Conservation (phyloP, 768 basidiomycete species). For the Leccinellum albellum region DNA sequence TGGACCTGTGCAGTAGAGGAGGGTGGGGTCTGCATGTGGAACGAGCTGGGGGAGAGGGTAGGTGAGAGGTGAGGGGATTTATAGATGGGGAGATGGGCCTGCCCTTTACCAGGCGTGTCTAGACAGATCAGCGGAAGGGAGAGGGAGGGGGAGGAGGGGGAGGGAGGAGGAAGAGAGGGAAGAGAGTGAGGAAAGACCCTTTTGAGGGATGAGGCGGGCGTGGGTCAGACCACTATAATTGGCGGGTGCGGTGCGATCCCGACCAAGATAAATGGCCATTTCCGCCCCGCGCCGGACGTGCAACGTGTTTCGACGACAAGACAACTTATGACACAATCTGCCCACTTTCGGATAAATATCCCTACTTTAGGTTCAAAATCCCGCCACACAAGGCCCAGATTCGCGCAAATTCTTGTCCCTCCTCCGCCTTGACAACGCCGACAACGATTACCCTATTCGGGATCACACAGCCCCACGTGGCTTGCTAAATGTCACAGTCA, state of each 20-base stretch:
- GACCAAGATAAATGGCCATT: slow-evolving; percentile 50
- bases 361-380: slow-evolving; percentile 9
- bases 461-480: slow-evolving; percentile 16
- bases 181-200: slow-evolving; percentile 21
- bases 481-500: neutral
- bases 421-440: slow-evolving; percentile 24
- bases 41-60: neutral
- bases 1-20: slow-evolving; percentile 57
- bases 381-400: slow-evolving; percentile 7
- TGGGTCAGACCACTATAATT: slow-evolving; percentile 44
- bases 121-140: slow-evolving; percentile 21
- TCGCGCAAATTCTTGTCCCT: slow-evolving; percentile 22
- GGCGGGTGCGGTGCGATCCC: slow-evolving; percentile 53
- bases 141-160: slow-evolving; percentile 25
- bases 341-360: slow-evolving; percentile 20
- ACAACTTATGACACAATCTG: slow-evolving; percentile 22
- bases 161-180: slow-evolving; percentile 23
- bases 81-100: slow-evolving; percentile 18
- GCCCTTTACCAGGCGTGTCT: slow-evolving; percentile 33
- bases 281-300: slow-evolving; percentile 60
- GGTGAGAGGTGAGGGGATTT: slow-evolving; percentile 17
- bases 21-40: slow-evolving; percentile 31
- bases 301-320: slow-evolving; percentile 75
- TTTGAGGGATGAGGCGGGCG: slow-evolving; percentile 43
- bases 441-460: slow-evolving; percentile 16